Evolutionary conservation across 345 rosid genomes (phyloP).

Genomic region (Populus euphratica): DNA sequence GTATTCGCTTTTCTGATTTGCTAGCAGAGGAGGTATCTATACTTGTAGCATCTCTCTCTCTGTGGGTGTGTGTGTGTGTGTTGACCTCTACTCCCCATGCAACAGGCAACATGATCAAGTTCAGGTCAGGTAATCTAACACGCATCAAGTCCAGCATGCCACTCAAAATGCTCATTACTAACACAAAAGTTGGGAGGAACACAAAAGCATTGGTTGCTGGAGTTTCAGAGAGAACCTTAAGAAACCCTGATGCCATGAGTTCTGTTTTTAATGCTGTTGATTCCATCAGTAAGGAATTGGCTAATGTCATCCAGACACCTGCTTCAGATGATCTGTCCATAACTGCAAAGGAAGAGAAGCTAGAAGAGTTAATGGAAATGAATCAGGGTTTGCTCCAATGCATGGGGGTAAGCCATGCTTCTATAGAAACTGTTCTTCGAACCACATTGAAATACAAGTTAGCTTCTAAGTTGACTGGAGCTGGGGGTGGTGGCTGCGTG

Average conservation of each 20-base stretch:
- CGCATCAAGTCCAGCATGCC: constrained; percentile 56
- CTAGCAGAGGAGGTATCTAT: not conserved
- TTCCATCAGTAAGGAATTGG: constrained; percentile 67
- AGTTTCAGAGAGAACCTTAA: constrained; percentile 66
- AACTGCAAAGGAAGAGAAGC: constrained; percentile 58
- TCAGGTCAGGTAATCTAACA: constrained; percentile 65
- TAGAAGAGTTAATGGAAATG: constrained; percentile 86
- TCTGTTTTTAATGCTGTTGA: constrained; percentile 77
- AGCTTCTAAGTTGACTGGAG: constrained; percentile 88
- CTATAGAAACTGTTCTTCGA: constrained; percentile 70
- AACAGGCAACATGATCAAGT: constrained; percentile 88
- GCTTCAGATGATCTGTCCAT: constrained; percentile 44
- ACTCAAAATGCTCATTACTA: constrained; percentile 79
- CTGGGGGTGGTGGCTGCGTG: constrained; percentile 95
- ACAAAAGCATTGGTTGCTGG: constrained; percentile 88
- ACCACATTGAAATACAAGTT: constrained; percentile 75
- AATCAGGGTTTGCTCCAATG: constrained; percentile 88
- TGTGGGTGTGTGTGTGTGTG: not conserved
- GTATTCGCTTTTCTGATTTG: not conserved
- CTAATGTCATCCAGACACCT: constrained; percentile 50
- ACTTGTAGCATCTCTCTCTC: not conserved
- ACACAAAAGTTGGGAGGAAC: constrained; percentile 84
- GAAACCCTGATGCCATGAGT: constrained; percentile 71
- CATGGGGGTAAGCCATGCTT: constrained; percentile 89
- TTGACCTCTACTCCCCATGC: not conserved